Percentiles rank a stretch among this genome's conserved stretches.
These are phyloP conservation scores for Mrakia gelida DNA, from an alignment of 768 basidiomycete species.

Conservation along the genomic window DNA sequence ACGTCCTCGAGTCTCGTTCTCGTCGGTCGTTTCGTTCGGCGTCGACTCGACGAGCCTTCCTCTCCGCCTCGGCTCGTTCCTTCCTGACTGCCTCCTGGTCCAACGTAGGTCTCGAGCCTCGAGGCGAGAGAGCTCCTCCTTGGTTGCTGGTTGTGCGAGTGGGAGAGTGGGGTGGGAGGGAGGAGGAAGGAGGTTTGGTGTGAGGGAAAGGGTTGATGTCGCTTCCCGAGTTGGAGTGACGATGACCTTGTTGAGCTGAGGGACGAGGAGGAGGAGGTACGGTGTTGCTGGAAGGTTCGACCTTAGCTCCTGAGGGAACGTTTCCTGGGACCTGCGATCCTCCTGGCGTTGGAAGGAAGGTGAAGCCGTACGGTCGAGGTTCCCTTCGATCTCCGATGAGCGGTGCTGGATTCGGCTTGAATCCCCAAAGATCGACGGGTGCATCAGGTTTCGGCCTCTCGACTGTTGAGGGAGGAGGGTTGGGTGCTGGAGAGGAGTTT, in stretches of 20 bases:
- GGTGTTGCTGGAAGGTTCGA: not conserved
- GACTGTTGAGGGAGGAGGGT: not conserved
- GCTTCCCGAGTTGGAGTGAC: not conserved
- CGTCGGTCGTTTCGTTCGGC: not conserved
- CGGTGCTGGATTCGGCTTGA: not conserved
- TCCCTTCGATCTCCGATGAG: constrained; percentile 18
- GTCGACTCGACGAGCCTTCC: constrained; percentile 7
- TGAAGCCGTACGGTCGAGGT: constrained; percentile 25
- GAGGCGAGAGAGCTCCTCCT: constrained; percentile 2
- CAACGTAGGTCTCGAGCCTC: not conserved
- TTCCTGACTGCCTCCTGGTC: constrained; percentile 5
- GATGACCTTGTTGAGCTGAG: not conserved
- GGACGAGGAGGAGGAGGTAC: constrained; percentile 5
- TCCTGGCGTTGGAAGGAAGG: constrained; percentile 3
- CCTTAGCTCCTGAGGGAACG: not conserved
- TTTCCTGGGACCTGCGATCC: constrained; percentile 7
- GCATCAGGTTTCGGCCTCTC: not conserved
- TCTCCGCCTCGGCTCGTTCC: not conserved
- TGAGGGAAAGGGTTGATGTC: constrained; percentile 12
- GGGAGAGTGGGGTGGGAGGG: not conserved
- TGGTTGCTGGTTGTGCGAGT: not conserved
- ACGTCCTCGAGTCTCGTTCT: not conserved
- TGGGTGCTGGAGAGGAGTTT: not conserved
- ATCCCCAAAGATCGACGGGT: not conserved
- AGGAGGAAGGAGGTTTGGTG: constrained; percentile 5